These are phyloP conservation scores for Aspergillus floridensis DNA, from an alignment of 2,329 filamentous ascomycete genomes.

Conservation along the genomic window DNA sequence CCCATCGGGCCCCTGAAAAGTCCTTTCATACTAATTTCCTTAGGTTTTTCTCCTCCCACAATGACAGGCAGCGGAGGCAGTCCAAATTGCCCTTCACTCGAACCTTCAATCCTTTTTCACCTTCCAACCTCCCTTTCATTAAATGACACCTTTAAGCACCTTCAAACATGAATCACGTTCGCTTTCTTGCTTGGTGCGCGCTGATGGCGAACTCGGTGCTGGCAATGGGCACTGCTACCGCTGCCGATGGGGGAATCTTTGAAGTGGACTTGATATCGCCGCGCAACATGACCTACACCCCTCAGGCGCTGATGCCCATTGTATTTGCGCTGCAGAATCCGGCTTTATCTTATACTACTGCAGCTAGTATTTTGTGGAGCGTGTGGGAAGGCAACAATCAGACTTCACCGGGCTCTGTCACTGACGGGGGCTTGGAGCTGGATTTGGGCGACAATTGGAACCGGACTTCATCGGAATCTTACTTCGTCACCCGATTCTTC, in stretches of 20 bases:
- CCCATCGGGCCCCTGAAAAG: background rate
- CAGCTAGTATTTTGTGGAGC: background rate
- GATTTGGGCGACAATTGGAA: background rate
- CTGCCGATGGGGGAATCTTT: background rate
- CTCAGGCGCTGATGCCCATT: conserved; percentile 10
- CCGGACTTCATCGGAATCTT: background rate
- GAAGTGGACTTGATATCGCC: conserved; percentile 12
- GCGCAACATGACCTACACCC: conserved; percentile 7
- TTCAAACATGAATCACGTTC: background rate
- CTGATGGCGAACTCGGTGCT: background rate
- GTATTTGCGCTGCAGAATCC: conserved; percentile 15
- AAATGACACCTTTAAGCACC: background rate
- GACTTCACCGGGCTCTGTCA: background rate
- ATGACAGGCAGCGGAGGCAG: background rate
- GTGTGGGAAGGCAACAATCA: background rate
- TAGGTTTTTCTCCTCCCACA: background rate
- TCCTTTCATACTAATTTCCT: background rate
- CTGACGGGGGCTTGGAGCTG: background rate
- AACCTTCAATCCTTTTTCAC: background rate
- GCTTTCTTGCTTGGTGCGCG: background rate
- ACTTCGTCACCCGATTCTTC: background rate
- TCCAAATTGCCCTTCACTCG: background rate
- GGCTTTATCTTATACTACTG: background rate
- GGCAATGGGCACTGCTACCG: background rate
- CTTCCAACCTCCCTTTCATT: background rate